Conservation (phyloP, 768 basidiomycete genomes). For the Rhodotorula paludigena region DNA sequence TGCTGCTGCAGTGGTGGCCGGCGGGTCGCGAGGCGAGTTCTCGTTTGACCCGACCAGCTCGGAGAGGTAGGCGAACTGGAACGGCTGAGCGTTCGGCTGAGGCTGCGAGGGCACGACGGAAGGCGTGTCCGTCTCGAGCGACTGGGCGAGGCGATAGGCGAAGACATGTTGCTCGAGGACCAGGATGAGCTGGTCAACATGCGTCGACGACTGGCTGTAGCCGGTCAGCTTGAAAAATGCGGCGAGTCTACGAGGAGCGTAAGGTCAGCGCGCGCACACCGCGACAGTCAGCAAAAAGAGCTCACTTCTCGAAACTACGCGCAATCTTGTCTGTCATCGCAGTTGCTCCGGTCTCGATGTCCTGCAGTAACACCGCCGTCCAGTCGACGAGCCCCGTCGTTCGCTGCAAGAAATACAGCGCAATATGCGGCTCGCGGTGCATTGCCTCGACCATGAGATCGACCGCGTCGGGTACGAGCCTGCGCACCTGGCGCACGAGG, state of each 20-base stretch:
- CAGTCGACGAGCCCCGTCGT: neutral
- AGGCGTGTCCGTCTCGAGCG: too few relatives aligned
- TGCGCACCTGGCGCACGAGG: neutral
- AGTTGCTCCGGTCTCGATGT: neutral
- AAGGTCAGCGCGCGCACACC: too few relatives aligned
- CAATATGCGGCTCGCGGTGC: neutral
- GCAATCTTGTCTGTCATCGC: neutral
- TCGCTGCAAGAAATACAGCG: neutral
- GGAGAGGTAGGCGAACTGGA: neutral
- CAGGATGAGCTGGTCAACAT: neutral
- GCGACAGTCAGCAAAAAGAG: neutral
- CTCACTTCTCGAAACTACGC: neutral
- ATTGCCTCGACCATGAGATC: neutral
- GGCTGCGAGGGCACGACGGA: too few relatives aligned
- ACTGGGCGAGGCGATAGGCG: neutral
- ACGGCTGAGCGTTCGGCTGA: neutral
- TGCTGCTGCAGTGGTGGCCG: too few relatives aligned
- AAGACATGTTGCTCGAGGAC: neutral
- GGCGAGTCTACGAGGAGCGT: neutral
- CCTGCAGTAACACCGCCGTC: neutral
- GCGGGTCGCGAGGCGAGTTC: neutral
- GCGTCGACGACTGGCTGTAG: neutral
- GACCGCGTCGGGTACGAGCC: neutral
- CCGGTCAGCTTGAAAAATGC: neutral
- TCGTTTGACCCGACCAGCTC: neutral